Evolutionary conservation across 2,329 filamentous ascomycete genomes (phyloP).

Genomic region (Fusarium pseudograminearum): DNA sequence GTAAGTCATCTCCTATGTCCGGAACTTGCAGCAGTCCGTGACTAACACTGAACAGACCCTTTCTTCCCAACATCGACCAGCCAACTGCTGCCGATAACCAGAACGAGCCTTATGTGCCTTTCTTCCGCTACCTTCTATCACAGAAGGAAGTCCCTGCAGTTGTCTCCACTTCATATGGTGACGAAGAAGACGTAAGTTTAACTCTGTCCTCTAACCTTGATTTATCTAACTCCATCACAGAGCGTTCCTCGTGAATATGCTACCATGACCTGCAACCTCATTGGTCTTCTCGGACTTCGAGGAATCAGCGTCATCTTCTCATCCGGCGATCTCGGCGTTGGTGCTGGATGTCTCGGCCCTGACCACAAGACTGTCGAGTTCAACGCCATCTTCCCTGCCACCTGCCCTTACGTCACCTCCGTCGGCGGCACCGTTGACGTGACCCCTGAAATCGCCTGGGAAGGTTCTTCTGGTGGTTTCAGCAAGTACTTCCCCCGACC

Average conservation of each 20-base stretch:
- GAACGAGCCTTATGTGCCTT: constrained; percentile 27
- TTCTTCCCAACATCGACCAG: constrained; percentile 29
- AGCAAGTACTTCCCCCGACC: constrained; percentile 62
- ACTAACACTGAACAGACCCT: neutral
- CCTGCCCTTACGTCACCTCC: constrained; percentile 61
- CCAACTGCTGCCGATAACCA: constrained; percentile 26
- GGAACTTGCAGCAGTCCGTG: fast-evolving
- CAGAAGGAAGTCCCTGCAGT: constrained; percentile 21
- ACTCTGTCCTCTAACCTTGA: fast-evolving
- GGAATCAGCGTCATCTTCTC: constrained; percentile 58
- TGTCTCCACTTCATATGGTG: constrained; percentile 24
- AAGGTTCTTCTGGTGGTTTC: constrained; percentile 62
- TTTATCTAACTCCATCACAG: neutral
- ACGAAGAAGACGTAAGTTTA: constrained; percentile 23
- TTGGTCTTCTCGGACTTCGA: constrained; percentile 25
- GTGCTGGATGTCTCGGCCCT: constrained; percentile 31
- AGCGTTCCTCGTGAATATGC: constrained; percentile 28
- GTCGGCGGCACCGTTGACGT: constrained; percentile 65
- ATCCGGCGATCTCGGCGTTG: constrained; percentile 42
- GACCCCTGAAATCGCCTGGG: constrained; percentile 58
- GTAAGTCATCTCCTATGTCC: fast-evolving
- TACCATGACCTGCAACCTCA: constrained; percentile 26
- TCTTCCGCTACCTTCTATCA: constrained; percentile 18
- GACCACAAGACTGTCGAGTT: constrained; percentile 45
- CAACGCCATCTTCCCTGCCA: constrained; percentile 55